A percentile compares a stretch with the other conserved stretches of the same genome.
Conservation (phyloP, 148 eudicot species). For the Gaultheria prostrata region DNA sequence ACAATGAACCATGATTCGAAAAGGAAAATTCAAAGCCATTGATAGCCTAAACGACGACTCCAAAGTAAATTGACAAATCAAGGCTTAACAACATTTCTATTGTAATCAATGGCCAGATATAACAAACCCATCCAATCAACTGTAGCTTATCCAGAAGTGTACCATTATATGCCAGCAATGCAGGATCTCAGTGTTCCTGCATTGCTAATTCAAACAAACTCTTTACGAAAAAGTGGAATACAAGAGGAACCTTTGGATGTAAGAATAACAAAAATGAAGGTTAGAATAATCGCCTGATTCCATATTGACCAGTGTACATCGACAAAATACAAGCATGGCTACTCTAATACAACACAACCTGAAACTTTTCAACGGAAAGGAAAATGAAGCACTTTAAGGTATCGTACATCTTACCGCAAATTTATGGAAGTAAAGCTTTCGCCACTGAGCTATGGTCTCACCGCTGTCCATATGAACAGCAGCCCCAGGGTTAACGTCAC, state of each 20-base stretch:
- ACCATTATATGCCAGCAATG: background rate
- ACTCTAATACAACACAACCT: background rate
- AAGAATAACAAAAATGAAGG: background rate
- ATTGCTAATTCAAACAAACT: background rate
- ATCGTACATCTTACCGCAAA: conserved; percentile 43
- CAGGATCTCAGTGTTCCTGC: background rate
- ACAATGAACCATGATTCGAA: background rate
- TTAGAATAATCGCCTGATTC: background rate
- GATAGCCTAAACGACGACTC: background rate
- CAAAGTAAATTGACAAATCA: conserved; percentile 4
- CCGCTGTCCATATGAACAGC: conserved; percentile 66
- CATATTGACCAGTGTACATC: conserved; percentile 1
- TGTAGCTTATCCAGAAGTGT: background rate
- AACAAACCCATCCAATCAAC: background rate
- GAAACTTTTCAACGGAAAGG: background rate
- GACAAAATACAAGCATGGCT: background rate
- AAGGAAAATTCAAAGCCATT: background rate
- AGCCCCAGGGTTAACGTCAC: conserved; percentile 55
- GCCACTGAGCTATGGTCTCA: conserved; percentile 71
- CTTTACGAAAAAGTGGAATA: background rate
- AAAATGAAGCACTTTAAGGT: conserved; percentile 12
- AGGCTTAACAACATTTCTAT: too few relatives aligned
- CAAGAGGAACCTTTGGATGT: background rate
- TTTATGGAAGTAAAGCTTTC: conserved; percentile 45
- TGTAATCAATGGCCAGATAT: background rate